Evolutionary conservation across 108 stramenopile genomes (phyloP).

Genomic region (Skeletonema menzelii): DNA sequence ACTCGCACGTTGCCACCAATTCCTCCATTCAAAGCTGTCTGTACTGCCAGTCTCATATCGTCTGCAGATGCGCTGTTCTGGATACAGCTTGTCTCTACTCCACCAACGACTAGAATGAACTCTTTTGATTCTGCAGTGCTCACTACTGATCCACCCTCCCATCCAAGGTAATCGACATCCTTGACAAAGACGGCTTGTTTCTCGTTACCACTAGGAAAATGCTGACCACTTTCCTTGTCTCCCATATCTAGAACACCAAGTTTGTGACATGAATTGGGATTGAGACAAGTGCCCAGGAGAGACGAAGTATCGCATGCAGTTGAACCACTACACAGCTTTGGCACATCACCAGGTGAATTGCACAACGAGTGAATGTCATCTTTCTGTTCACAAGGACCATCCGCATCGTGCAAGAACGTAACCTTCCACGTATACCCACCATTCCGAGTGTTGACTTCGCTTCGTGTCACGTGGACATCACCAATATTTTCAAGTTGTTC

Average conservation of each 20-base stretch:
- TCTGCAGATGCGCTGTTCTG: conserved; percentile 44
- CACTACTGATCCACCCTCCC: conserved; percentile 52
- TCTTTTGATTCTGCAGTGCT: conserved; percentile 17
- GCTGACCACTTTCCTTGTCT: conserved; percentile 25
- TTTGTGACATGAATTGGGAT: conserved; percentile 43
- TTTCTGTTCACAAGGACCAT: conserved; percentile 72
- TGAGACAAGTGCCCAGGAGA: conserved; percentile 42
- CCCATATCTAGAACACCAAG: conserved; percentile 50
- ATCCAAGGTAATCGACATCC: conserved; percentile 53
- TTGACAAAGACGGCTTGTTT: conserved; percentile 50
- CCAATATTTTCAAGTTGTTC: conserved; percentile 79
- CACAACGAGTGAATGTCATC: conserved; percentile 51
- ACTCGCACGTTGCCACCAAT: conserved; percentile 44
- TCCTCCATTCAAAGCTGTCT: conserved; percentile 25
- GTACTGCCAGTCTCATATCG: conserved; percentile 26
- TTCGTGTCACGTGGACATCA: conserved; percentile 74
- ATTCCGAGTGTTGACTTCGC: conserved; percentile 63
- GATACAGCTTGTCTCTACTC: conserved; percentile 42
- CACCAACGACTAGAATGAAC: conserved; percentile 30
- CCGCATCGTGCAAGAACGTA: conserved; percentile 74
- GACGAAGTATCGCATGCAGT: conserved; percentile 38
- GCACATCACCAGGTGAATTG: conserved; percentile 83
- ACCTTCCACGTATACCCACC: conserved; percentile 82
- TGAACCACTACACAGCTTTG: conserved; percentile 51
- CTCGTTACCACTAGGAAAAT: conserved; percentile 51